A percentile compares a stretch with the other conserved stretches of the same genome.
phyloP scores from a whole-genome alignment of 345 rosid genomes.

The Mangifera indica region DNA sequence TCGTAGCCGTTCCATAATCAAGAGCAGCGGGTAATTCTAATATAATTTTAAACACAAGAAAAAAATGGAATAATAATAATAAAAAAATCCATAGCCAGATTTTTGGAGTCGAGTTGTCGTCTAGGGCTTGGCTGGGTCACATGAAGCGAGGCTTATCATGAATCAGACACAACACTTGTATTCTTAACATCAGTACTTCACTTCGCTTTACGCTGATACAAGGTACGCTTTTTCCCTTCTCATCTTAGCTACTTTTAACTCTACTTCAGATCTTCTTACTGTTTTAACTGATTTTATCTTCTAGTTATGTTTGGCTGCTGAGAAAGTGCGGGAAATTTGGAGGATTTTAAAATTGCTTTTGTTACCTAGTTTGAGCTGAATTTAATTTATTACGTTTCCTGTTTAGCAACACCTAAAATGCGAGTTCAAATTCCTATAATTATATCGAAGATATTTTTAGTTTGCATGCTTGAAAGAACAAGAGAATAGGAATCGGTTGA shows the following conservation, averaged over 20 bases:
- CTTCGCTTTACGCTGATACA: not conserved
- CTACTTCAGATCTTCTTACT: not conserved
- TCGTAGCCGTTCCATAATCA: not conserved
- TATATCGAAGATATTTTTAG: not conserved
- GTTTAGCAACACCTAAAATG: not conserved
- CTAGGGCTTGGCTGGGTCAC: slow-evolving; percentile 8
- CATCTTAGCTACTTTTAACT: not conserved
- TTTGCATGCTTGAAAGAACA: not conserved
- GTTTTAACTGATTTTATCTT: not conserved
- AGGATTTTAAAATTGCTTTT: not conserved
- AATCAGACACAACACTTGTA: not conserved
- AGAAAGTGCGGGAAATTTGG: slow-evolving; percentile 3
- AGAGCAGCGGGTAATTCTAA: not conserved
- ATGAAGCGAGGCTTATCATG: not conserved
- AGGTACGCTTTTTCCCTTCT: slow-evolving; percentile 23
- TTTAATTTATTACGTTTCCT: not conserved
- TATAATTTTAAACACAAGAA: not conserved
- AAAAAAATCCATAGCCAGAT: not conserved
- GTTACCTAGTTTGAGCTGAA: not conserved
- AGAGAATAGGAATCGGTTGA: not conserved
- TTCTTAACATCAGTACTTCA: not conserved
- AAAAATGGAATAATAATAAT: not conserved
- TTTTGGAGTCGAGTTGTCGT: not conserved
- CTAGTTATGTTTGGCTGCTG: slow-evolving; percentile 9
- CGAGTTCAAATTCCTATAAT: not conserved